phyloP scores from a whole-genome alignment of 2,329 filamentous ascomycete genomes.

The Metarhizium humberi region DNA sequence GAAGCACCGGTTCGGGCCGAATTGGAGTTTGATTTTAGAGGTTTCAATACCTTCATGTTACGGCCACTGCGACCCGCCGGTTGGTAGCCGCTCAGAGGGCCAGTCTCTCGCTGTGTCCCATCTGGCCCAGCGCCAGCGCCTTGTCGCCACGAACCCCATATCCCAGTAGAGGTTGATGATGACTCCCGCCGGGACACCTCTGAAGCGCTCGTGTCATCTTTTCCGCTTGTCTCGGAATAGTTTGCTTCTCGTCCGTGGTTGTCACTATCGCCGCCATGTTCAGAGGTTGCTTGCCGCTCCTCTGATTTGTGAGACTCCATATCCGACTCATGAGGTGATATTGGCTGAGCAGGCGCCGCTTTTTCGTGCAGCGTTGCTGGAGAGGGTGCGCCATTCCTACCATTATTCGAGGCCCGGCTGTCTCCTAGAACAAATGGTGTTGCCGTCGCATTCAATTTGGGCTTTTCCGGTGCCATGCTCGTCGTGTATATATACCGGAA shows the following conservation, averaged over 20 bases:
- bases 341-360: slow-evolving; percentile 14
- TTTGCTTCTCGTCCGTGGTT: slow-evolving; percentile 16
- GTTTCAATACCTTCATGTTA: slow-evolving; percentile 85
- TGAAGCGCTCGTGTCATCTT: slow-evolving; percentile 19
- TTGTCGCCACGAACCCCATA: slow-evolving; percentile 66
- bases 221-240: slow-evolving; percentile 14
- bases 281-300: slow-evolving; percentile 28
- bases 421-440: slow-evolving; percentile 32
- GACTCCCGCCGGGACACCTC: slow-evolving; percentile 33
- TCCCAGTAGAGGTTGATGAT: slow-evolving; percentile 43
- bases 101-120: slow-evolving; percentile 40
- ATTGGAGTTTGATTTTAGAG: slow-evolving; percentile 54
- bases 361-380: slow-evolving; percentile 13
- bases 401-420: slow-evolving; percentile 11
- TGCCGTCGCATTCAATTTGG: slow-evolving; percentile 47
- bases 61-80: slow-evolving; percentile 52
- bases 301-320: slow-evolving; percentile 24
- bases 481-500: slow-evolving; percentile 71
- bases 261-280: slow-evolving; percentile 36
- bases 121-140: slow-evolving; percentile 41
- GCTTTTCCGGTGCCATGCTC: slow-evolving; percentile 43
- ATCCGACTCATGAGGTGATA: slow-evolving; percentile 28
- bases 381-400: neutral
- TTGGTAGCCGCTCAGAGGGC: slow-evolving; percentile 57
- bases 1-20: slow-evolving; percentile 39